Conservation (phyloP, 2,329 filamentous ascomycete species). For the Dothideomycetes sp. region DNA sequence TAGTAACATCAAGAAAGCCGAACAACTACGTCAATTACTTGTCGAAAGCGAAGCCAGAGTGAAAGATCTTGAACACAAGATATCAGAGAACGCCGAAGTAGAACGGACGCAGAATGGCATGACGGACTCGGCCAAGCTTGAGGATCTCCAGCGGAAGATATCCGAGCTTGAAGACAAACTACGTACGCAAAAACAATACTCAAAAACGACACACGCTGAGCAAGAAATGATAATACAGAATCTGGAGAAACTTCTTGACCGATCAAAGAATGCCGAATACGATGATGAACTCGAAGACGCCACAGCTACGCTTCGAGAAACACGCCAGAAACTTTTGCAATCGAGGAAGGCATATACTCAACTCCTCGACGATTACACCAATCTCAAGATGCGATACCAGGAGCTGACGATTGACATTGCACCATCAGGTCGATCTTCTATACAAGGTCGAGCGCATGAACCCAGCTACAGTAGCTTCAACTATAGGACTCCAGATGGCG, state of each 20-base stretch:
- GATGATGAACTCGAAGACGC: slow-evolving; percentile 34
- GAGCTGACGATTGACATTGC: slow-evolving; percentile 24
- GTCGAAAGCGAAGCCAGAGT: slow-evolving; percentile 61
- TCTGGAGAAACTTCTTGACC: slow-evolving; percentile 40
- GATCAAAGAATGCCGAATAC: slow-evolving; percentile 32
- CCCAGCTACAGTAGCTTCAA: not conserved
- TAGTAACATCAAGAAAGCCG: slow-evolving; percentile 47
- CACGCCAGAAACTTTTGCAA: not conserved
- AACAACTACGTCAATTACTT: slow-evolving; percentile 51
- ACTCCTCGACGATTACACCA: slow-evolving; percentile 39
- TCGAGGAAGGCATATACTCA: slow-evolving; percentile 30
- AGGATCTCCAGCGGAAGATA: slow-evolving; percentile 48
- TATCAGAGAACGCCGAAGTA: slow-evolving; percentile 48
- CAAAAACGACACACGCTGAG: slow-evolving; percentile 45
- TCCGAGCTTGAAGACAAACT: slow-evolving; percentile 50
- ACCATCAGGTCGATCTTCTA: not conserved
- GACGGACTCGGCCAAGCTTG: no score
- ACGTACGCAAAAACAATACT: slow-evolving; percentile 50
- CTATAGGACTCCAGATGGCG: not conserved
- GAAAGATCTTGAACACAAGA: slow-evolving; percentile 46
- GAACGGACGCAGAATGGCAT: slow-evolving; percentile 56
- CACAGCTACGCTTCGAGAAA: slow-evolving; percentile 3
- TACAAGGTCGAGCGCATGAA: not conserved
- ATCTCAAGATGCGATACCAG: slow-evolving; percentile 26
- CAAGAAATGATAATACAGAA: slow-evolving; percentile 46